Base-by-base conservation (phyloP, 371 early-diverging fungal genomes). In the Haplosporangium sp. region DNA sequence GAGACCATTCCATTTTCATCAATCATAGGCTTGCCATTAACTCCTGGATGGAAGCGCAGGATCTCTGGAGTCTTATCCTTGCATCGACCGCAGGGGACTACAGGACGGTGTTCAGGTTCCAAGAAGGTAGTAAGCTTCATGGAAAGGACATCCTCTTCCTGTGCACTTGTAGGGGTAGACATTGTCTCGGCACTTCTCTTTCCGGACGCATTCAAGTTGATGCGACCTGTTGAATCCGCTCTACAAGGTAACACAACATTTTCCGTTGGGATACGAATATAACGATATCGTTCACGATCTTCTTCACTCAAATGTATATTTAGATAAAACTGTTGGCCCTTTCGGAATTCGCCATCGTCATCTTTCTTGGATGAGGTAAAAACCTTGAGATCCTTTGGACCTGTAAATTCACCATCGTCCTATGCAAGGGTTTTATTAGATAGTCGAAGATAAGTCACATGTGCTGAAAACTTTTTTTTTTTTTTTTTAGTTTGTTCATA, bases 51-150 rank as follows among this genome's bases (percentile, higher is more conserved):
- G 69, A 71, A 77, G 2, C 77, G 68, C 6, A 77, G 63, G 37
- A 77, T 77, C 63, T 77, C 77, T 27, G 77, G 69, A 6, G 77
- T 77, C 77, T 77, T 77, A 62, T 77, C 77, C 47, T 72, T 77
- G 66, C 77, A 77, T 39, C 77, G 72, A 57, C 77, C 77, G 59
- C 77, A 77, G 19, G 77, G 77, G 35, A 71, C 72, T 17, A 77
- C 77, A 17, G 58, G 42, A 15, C 77, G 72, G 20, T 77, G 77
- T 65, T 77, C 77, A 5, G 77, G 77, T 61, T 77, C 77, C 48
- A 77, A 50, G 40, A 59, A 71, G 4, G 77, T 77, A 10, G 65
- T 68, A 17, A 77, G 52, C 52, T 77, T 77, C 48, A 77, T 63
- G 4, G 77, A 63, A 19, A 77, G 61, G 7, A 77, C 77, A 57